Percentiles rank a stretch among this genome's conserved stretches.
phyloP scores from a whole-genome alignment of 2,329 filamentous ascomycete genomes.

The Allantophomopsis cytisporea region DNA sequence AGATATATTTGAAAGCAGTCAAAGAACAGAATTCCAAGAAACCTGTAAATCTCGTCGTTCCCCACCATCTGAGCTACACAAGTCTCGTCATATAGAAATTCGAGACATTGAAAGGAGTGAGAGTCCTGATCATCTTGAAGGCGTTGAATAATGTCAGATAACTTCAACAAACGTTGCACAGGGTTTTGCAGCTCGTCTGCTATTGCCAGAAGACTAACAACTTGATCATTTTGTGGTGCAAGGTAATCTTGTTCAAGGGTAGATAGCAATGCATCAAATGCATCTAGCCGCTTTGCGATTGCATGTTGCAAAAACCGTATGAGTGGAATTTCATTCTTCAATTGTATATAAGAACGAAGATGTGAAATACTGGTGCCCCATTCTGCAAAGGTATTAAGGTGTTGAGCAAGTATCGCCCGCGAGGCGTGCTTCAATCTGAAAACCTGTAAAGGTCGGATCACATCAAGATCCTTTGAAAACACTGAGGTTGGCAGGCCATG shows the following conservation, averaged over 20 bases:
- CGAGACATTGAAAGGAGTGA: conserved; percentile 56
- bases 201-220: conserved; percentile 55
- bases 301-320: conserved; percentile 16
- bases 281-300: conserved; percentile 28
- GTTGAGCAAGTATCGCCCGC: conserved; percentile 15
- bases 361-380: conserved; percentile 31
- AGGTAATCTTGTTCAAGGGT: conserved; percentile 47
- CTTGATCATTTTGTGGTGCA: conserved; percentile 31
- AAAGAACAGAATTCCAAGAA: conserved; percentile 59
- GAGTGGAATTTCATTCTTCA: conserved; percentile 14
- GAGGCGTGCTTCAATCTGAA: conserved; percentile 22
- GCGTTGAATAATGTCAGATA: conserved; percentile 48
- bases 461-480: conserved; percentile 34
- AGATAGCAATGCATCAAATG: conserved; percentile 46
- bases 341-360: conserved; percentile 32
- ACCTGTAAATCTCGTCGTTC: conserved; percentile 44
- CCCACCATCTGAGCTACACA: conserved; percentile 58
- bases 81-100: conserved; percentile 61
- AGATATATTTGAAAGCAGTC: conserved; percentile 74
- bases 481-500: conserved; percentile 63
- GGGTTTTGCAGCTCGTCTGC: conserved; percentile 39
- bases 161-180: conserved; percentile 39
- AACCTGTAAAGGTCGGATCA: conserved; percentile 10
- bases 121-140: conserved; percentile 27
- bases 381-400: conserved; percentile 28